Conservation (phyloP, 2,329 filamentous ascomycete species). For the Achaetomium macrosporum region DNA sequence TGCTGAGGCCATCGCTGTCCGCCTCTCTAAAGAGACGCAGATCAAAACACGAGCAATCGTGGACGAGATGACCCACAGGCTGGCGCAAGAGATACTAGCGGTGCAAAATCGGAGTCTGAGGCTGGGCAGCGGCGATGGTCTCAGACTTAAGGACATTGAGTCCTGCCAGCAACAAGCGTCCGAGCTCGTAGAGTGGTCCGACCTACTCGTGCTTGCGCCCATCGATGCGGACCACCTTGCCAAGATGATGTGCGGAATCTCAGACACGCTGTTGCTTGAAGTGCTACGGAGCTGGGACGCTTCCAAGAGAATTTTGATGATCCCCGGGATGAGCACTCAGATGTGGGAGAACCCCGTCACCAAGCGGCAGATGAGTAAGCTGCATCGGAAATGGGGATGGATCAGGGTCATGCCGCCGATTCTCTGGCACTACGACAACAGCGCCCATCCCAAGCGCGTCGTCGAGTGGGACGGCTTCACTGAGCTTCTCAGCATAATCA, state of each 20-base stretch:
- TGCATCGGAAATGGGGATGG: slow-evolving; percentile 81
- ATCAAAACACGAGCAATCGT: slow-evolving; percentile 58
- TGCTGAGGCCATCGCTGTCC: slow-evolving; percentile 59
- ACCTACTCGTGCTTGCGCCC: slow-evolving; percentile 76
- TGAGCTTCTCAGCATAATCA: slow-evolving; percentile 66
- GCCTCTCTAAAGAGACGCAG: slow-evolving; percentile 58
- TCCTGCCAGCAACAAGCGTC: slow-evolving; percentile 48
- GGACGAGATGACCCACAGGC: slow-evolving; percentile 57
- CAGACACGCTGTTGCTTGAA: slow-evolving; percentile 74
- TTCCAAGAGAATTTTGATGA: slow-evolving; percentile 75
- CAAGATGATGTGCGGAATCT: slow-evolving; percentile 80
- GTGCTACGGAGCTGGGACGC: slow-evolving; percentile 82
- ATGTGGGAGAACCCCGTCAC: slow-evolving; percentile 92
- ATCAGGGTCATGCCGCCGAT: slow-evolving; percentile 75
- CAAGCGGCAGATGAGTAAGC: slow-evolving; percentile 78
- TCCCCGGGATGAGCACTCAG: slow-evolving; percentile 81
- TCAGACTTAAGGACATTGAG: slow-evolving; percentile 41
- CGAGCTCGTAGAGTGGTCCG: slow-evolving; percentile 79
- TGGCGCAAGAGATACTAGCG: slow-evolving; percentile 57
- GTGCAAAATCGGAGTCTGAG: slow-evolving; percentile 49
- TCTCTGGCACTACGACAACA: slow-evolving; percentile 68
- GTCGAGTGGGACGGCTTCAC: slow-evolving; percentile 61
- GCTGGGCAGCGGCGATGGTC: slow-evolving; percentile 27
- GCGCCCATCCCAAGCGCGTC: slow-evolving; percentile 39
- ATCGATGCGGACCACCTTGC: slow-evolving; percentile 79